Percentiles rank a stretch among this genome's conserved stretches.
Conservation (phyloP, 2,329 filamentous ascomycete genomes). For the Fusarium udum region DNA sequence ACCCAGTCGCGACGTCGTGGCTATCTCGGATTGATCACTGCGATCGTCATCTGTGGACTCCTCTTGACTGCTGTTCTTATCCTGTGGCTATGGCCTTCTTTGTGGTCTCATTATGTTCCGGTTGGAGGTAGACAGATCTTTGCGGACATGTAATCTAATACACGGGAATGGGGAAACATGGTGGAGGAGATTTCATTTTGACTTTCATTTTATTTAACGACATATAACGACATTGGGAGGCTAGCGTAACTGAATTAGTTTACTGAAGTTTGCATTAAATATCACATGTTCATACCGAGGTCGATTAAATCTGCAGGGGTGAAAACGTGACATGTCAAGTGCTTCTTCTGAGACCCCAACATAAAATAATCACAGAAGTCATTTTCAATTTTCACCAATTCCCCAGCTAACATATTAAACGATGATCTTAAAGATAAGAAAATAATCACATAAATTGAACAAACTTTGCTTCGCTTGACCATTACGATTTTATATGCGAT, state of each 20-base stretch:
- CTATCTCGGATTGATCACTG: neutral
- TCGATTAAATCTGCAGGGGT: neutral
- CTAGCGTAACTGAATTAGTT: neutral
- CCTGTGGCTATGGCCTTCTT: neutral
- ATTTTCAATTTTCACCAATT: neutral
- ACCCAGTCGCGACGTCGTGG: neutral
- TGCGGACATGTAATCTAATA: neutral
- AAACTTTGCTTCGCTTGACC: too few relatives aligned
- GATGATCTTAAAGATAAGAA: rapidly evolving
- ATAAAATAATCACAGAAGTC: too few relatives aligned
- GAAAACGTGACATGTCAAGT: neutral
- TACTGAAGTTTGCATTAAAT: neutral
- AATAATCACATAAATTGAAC: rapidly evolving
- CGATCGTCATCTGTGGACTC: neutral
- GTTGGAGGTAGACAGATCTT: neutral
- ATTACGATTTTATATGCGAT: neutral
- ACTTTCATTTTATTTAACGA: neutral
- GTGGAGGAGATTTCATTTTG: neutral
- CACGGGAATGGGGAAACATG: too few relatives aligned
- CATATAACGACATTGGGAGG: neutral
- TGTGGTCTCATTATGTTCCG: neutral
- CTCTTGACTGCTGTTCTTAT: neutral
- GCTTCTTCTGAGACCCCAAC: neutral
- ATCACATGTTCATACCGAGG: neutral
- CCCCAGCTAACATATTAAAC: rapidly evolving